phyloP scores from a whole-genome alignment of 176 grass and related monocot species.

The Oryza nivara region DNA sequence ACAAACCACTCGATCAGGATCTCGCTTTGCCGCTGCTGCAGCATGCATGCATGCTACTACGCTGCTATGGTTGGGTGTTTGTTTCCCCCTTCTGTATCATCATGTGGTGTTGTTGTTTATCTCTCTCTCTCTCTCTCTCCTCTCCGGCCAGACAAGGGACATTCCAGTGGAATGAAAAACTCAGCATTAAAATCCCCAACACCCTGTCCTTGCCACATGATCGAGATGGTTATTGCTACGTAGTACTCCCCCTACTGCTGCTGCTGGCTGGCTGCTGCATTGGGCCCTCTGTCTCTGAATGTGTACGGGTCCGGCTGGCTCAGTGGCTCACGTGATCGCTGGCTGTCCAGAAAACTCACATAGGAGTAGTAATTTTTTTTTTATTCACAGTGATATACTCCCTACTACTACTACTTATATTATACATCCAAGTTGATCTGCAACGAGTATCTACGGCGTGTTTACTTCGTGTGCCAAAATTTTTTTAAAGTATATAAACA shows the following conservation, averaged over 20 bases:
- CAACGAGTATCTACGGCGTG: background rate
- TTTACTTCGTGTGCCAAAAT: too few relatives aligned
- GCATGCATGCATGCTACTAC: too few relatives aligned
- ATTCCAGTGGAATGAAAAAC: constrained; percentile 43
- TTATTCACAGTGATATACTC: background rate
- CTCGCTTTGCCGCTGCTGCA: constrained; percentile 8
- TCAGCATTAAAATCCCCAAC: constrained; percentile 25
- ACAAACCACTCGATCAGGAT: background rate
- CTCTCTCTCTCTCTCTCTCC: background rate
- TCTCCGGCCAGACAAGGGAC: constrained; percentile 34
- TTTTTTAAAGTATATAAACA: too few relatives aligned
- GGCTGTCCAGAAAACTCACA: background rate
- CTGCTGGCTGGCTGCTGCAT: background rate
- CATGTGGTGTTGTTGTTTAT: background rate
- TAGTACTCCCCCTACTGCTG: too few relatives aligned
- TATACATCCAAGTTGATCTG: background rate
- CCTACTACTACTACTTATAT: background rate
- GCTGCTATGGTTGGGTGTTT: background rate
- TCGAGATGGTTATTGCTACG: background rate
- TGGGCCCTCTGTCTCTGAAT: background rate
- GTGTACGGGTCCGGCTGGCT: background rate
- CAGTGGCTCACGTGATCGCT: background rate
- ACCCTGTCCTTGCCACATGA: constrained; percentile 30
- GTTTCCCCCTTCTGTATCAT: background rate
- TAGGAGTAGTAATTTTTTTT: background rate